Conservation (phyloP, 1,284 basidiomycete species). For the Mycosarcoma mackinlayi region DNA sequence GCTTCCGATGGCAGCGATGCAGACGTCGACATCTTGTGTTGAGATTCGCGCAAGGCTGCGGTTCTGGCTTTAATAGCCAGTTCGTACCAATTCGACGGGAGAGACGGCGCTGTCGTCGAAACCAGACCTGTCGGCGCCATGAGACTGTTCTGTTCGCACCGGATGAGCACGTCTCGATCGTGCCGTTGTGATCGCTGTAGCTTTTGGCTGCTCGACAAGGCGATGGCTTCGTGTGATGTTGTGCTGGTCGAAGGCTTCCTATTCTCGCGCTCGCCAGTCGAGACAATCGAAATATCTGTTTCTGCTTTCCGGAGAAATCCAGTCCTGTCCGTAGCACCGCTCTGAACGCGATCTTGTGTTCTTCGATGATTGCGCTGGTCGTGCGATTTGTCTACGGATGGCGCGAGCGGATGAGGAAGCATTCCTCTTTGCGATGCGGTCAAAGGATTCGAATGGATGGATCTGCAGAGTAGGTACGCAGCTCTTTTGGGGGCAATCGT, state of each 20-base stretch:
- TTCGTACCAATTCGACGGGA: conserved; percentile 31
- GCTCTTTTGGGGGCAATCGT: neutral
- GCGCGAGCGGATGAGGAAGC: conserved; percentile 8
- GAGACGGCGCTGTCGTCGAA: conserved; percentile 23
- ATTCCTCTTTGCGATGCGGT: neutral
- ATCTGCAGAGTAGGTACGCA: neutral
- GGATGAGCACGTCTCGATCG: conserved; percentile 11
- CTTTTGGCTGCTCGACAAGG: neutral
- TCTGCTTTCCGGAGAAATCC: neutral
- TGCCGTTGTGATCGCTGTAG: conserved; percentile 1
- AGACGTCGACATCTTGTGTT: conserved; percentile 26
- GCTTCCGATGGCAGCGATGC: conserved; percentile 6
- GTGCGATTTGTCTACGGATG: conserved; percentile 7
- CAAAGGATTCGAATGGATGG: neutral
- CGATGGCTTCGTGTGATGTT: neutral
- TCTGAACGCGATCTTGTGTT: neutral
- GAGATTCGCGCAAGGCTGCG: conserved; percentile 24
- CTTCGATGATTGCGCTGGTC: neutral
- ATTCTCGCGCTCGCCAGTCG: conserved; percentile 7
- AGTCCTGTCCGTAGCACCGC: neutral
- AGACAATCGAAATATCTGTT: neutral
- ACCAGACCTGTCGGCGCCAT: conserved; percentile 40
- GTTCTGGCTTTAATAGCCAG: conserved; percentile 34
- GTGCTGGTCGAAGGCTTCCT: neutral
- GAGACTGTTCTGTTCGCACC: conserved; percentile 14